These are phyloP conservation scores for Laetiporus sulphureus DNA, from an alignment of 1,284 basidiomycete species.

Conservation along the genomic window DNA sequence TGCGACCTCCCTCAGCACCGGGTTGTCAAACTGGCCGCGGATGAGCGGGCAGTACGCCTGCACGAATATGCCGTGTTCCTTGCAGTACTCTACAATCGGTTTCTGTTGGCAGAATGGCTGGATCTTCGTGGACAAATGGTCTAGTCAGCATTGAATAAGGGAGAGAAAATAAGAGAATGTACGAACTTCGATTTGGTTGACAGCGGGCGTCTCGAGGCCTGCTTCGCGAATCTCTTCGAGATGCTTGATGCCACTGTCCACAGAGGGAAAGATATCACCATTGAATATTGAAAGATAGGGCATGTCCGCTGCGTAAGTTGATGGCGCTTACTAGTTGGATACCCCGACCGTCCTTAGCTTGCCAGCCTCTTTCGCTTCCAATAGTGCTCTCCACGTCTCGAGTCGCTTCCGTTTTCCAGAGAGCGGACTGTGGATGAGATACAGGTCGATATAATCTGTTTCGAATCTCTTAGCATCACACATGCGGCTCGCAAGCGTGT, in stretches of 20 bases:
- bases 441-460: constrained; percentile 47
- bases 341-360: constrained; percentile 49
- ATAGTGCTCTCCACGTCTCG: constrained; percentile 35
- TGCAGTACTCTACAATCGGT: constrained; percentile 74
- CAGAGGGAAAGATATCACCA: background rate
- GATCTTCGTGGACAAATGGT: constrained; percentile 36
- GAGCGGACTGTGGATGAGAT: constrained; percentile 45
- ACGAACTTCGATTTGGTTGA: constrained; percentile 74
- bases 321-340: constrained; percentile 47
- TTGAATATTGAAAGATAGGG: background rate
- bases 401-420: constrained; percentile 33
- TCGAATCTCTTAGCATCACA: too few relatives aligned
- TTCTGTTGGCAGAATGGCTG: constrained; percentile 83
- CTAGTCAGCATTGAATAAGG: background rate
- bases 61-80: constrained; percentile 57
- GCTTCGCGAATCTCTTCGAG: constrained; percentile 64
- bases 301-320: too few relatives aligned
- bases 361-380: constrained; percentile 37
- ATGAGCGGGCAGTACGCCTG: constrained; percentile 58
- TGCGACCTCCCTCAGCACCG: constrained; percentile 33
- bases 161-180: too few relatives aligned
- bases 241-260: constrained; percentile 64
- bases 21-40: constrained; percentile 35
- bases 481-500: too few relatives aligned
- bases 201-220: constrained; percentile 54